Evolutionary conservation across 768 basidiomycete genomes (phyloP).

Genomic region (Termitomyces bulborhizus): DNA sequence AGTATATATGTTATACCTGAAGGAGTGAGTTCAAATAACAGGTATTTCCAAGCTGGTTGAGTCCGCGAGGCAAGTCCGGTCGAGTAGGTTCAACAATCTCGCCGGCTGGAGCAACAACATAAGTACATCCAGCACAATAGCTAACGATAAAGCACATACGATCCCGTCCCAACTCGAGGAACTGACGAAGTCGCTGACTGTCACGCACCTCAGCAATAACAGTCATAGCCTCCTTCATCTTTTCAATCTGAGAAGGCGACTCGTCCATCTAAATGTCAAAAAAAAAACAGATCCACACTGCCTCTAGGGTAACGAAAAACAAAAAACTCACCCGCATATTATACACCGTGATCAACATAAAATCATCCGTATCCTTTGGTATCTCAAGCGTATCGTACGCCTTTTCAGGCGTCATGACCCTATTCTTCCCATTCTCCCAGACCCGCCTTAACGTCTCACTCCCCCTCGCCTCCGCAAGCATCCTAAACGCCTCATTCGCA

Average conservation of each 20-base stretch:
- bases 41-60: slow-evolving; percentile 86
- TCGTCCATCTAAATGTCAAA: slow-evolving; percentile 54
- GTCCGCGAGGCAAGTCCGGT: slow-evolving; percentile 73
- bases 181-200: slow-evolving; percentile 64
- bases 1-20: slow-evolving; percentile 36
- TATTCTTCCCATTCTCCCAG: slow-evolving; percentile 51
- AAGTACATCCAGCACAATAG: neutral
- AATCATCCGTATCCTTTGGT: slow-evolving; percentile 64
- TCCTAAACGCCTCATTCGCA: slow-evolving; percentile 63
- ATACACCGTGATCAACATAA: slow-evolving; percentile 69
- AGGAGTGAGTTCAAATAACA: slow-evolving; percentile 81
- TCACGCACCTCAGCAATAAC: slow-evolving; percentile 73
- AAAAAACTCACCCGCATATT: slow-evolving; percentile 52
- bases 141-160: slow-evolving; percentile 47
- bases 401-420: slow-evolving; percentile 57
- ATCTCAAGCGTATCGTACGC: slow-evolving; percentile 73
- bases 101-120: slow-evolving; percentile 45
- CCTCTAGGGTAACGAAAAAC: neutral
- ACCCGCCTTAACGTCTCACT: slow-evolving; percentile 41
- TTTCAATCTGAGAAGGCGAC: slow-evolving; percentile 56
- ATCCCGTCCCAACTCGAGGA: slow-evolving; percentile 61
- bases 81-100: slow-evolving; percentile 47
- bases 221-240: slow-evolving; percentile 65
- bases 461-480: slow-evolving; percentile 59
- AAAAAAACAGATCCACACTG: slow-evolving; percentile 1